These are phyloP conservation scores for Aureobasidium leucospermi DNA, from an alignment of 2,329 filamentous ascomycete genomes.

Conservation along the genomic window DNA sequence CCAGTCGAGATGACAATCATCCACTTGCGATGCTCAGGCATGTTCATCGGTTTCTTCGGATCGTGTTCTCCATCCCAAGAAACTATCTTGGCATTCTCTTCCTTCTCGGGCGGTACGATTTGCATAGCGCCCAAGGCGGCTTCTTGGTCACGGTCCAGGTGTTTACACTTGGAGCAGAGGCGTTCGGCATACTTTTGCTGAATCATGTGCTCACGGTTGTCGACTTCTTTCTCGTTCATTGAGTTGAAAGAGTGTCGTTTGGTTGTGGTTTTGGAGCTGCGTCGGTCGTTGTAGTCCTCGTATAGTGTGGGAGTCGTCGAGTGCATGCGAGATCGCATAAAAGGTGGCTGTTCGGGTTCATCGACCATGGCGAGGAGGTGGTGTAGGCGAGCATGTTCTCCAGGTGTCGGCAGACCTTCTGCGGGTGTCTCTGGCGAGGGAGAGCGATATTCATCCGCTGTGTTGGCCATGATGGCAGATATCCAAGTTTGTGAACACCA, in stretches of 20 bases:
- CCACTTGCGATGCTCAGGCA: slow-evolving; percentile 19
- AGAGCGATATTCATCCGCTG: not conserved
- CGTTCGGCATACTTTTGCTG: not conserved
- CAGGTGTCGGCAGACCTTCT: not conserved
- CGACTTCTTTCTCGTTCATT: slow-evolving; percentile 9
- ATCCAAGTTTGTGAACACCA: not conserved
- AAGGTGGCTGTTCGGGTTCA: not conserved
- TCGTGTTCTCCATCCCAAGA: slow-evolving; percentile 21
- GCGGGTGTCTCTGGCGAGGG: not conserved
- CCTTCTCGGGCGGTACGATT: slow-evolving; percentile 1
- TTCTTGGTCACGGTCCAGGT: not conserved
- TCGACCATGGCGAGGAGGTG: slow-evolving; percentile 3
- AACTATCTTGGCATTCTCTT: slow-evolving; percentile 17
- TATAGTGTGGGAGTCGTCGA: not conserved
- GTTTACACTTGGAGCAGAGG: slow-evolving; percentile 1
- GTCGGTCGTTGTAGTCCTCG: slow-evolving; percentile 1
- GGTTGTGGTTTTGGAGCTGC: not conserved
- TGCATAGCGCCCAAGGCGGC: slow-evolving; percentile 1
- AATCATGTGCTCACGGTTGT: not conserved
- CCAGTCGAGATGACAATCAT: slow-evolving; percentile 20
- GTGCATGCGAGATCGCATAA: not conserved
- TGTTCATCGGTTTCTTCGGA: slow-evolving; percentile 20
- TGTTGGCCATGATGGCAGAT: not conserved
- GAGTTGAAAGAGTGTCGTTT: not conserved
- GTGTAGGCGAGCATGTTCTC: slow-evolving; percentile 6